phyloP scores from a whole-genome alignment of 2,329 filamentous ascomycete genomes.

The Intubia oerlemansii region DNA sequence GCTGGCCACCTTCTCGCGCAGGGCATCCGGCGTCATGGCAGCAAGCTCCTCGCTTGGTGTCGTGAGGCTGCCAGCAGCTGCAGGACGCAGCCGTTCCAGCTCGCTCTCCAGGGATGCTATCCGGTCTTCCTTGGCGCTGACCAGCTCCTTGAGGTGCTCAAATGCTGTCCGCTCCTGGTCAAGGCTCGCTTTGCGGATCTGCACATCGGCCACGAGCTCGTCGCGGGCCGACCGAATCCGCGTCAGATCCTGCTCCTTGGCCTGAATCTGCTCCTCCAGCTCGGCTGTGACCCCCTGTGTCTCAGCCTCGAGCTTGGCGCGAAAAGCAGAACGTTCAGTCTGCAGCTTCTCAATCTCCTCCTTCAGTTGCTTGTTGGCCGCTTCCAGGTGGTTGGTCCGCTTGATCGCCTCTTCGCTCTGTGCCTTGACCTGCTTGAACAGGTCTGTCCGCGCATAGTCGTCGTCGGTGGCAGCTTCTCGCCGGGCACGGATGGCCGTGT shows the following conservation, averaged over 20 bases:
- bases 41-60: slow-evolving; percentile 28
- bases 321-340: slow-evolving; percentile 65
- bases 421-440: slow-evolving; percentile 78
- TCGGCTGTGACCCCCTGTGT: slow-evolving; percentile 51
- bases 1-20: slow-evolving; percentile 51
- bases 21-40: slow-evolving; percentile 42
- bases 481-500: slow-evolving; percentile 48
- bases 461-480: slow-evolving; percentile 66
- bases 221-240: slow-evolving; percentile 70
- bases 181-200: slow-evolving; percentile 56
- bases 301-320: slow-evolving; percentile 64
- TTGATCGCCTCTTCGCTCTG: slow-evolving; percentile 88
- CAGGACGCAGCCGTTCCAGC: slow-evolving; percentile 43
- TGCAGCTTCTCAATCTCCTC: slow-evolving; percentile 74
- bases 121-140: slow-evolving; percentile 56
- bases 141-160: slow-evolving; percentile 60
- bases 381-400: slow-evolving; percentile 77
- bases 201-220: slow-evolving; percentile 63
- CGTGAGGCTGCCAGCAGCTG: slow-evolving; percentile 20
- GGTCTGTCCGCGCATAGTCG: slow-evolving; percentile 77
- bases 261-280: slow-evolving; percentile 60
- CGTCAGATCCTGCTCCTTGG: slow-evolving; percentile 65
- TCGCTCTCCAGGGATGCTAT: slow-evolving; percentile 71
- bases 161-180: slow-evolving; percentile 52
- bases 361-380: slow-evolving; percentile 62